Conservation (phyloP, 495 filamentous ascomycete species). For the Monascus purpureus region DNA sequence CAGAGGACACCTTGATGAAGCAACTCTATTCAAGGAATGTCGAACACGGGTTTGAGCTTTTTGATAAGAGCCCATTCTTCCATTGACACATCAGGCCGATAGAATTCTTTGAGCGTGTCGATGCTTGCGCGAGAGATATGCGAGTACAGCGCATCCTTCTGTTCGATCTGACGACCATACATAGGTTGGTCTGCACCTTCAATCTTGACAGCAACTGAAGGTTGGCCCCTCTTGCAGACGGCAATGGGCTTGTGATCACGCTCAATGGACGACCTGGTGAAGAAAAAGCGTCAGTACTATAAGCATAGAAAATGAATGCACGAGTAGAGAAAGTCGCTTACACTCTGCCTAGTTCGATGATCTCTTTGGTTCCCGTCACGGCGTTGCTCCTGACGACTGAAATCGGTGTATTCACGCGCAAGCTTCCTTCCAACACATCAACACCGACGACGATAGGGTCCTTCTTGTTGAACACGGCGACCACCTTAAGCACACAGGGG, state of each 20-base stretch:
- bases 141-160: slow-evolving; percentile 79
- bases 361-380: slow-evolving; percentile 65
- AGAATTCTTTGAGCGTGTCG: slow-evolving; percentile 93
- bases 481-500: slow-evolving; percentile 77
- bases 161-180: slow-evolving; percentile 92
- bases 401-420: slow-evolving; percentile 78
- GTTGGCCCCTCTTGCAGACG: slow-evolving; percentile 88
- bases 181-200: slow-evolving; percentile 89
- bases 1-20: no score
- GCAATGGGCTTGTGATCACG: slow-evolving; percentile 91
- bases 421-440: slow-evolving; percentile 80
- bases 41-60: slow-evolving; percentile 88
- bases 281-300: slow-evolving; percentile 3
- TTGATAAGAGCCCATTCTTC: slow-evolving; percentile 90
- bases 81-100: slow-evolving; percentile 74
- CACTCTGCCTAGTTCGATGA: slow-evolving; percentile 84
- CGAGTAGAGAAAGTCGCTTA: slow-evolving; percentile 36
- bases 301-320: background rate
- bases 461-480: slow-evolving; percentile 98
- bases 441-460: slow-evolving; percentile 92
- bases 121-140: slow-evolving; percentile 77
- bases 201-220: slow-evolving; percentile 94
- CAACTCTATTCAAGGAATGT: slow-evolving; percentile 56
- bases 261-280: slow-evolving; percentile 73
- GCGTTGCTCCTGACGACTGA: slow-evolving; percentile 70